Evolutionary conservation across 1,284 basidiomycete genomes (phyloP).

Genomic region (Mycosarcoma maydis): DNA sequence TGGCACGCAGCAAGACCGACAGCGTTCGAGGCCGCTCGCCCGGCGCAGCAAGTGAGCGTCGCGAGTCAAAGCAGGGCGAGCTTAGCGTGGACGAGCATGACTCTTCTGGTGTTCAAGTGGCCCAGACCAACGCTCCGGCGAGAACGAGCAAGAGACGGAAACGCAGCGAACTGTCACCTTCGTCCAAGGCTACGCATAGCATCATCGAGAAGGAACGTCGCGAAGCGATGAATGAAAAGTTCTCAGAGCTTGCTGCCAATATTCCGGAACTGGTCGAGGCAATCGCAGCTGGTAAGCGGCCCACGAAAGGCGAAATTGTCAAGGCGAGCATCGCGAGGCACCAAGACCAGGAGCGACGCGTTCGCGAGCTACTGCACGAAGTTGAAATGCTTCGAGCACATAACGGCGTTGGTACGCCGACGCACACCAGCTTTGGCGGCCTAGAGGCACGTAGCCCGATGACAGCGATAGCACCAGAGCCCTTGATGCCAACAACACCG

Average conservation of each 20-base stretch:
- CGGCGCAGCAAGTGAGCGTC: conserved; percentile 32
- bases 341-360: conserved; percentile 39
- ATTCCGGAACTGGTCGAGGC: conserved; percentile 43
- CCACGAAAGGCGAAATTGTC: conserved; percentile 53
- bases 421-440: background rate
- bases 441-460: conserved; percentile 13
- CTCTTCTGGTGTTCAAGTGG: conserved; percentile 1
- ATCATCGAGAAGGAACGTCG: conserved; percentile 48
- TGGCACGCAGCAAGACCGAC: conserved; percentile 28
- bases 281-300: conserved; percentile 31
- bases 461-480: conserved; percentile 8
- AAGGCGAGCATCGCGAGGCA: conserved; percentile 43
- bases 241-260: conserved; percentile 42
- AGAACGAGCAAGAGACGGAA: conserved; percentile 40
- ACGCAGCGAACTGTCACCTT: conserved; percentile 41
- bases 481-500: conserved; percentile 11
- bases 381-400: conserved; percentile 31
- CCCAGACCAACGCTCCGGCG: conserved; percentile 8
- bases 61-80: conserved; percentile 20
- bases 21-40: conserved; percentile 31
- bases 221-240: conserved; percentile 51
- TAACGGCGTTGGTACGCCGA: background rate
- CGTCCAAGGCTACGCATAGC: conserved; percentile 46
- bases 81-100: conserved; percentile 15
- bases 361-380: conserved; percentile 32